Evolutionary conservation across 2,329 filamentous ascomycete genomes (phyloP).

Genomic region (Colletotrichum euphorbiae): DNA sequence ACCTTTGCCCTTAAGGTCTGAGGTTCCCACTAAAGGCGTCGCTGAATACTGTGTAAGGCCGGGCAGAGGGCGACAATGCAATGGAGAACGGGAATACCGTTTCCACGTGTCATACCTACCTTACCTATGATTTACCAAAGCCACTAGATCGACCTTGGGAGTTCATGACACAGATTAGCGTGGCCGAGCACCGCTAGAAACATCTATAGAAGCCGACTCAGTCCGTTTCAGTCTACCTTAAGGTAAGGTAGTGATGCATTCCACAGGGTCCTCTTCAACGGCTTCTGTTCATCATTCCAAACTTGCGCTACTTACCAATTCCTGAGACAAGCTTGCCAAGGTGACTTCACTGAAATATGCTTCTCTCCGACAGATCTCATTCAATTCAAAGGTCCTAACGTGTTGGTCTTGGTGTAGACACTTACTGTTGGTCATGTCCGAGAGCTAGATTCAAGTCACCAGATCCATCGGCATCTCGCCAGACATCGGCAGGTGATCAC

Average conservation of each 20-base stretch:
- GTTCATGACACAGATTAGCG: constrained; percentile 13
- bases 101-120: too few species aligned
- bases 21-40: constrained; percentile 11
- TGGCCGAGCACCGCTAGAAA: constrained; percentile 27
- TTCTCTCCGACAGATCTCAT: too few species aligned
- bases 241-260: constrained; percentile 17
- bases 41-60: constrained; percentile 30
- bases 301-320: neutral
- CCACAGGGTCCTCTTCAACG: constrained; percentile 25
- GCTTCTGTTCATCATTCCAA: constrained; percentile 1
- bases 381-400: neutral
- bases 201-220: constrained; percentile 25
- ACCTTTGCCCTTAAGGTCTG: too few species aligned
- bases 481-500: constrained; percentile 31
- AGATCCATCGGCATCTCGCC: constrained; percentile 22
- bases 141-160: neutral
- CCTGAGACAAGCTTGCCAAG: constrained; percentile 8
- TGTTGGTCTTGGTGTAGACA: neutral
- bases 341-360: neutral
- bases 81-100: constrained; percentile 11
- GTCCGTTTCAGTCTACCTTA: constrained; percentile 36
- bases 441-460: constrained; percentile 19
- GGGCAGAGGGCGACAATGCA: neutral
- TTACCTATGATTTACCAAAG: neutral
- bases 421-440: constrained; percentile 18